Conservation (phyloP, 192 early-diverging fungal species). For the Coemansia sp. region DNA sequence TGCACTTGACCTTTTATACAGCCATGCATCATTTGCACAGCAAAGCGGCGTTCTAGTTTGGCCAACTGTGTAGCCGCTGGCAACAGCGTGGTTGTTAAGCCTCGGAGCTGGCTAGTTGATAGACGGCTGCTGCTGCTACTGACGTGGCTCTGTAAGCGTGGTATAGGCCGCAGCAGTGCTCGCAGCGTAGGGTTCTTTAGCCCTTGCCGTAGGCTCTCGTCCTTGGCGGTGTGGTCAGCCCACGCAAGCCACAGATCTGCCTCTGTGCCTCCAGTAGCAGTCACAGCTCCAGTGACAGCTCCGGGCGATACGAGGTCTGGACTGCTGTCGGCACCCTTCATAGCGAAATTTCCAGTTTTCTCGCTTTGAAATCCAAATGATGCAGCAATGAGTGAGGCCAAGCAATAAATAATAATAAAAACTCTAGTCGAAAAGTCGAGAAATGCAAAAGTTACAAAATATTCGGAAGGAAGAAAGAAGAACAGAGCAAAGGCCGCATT, state of each 20-base stretch:
- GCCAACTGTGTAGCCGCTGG: neutral
- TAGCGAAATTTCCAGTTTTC: neutral
- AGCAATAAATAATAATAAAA: neutral
- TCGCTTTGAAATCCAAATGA: neutral
- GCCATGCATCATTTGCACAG: constrained; percentile 22
- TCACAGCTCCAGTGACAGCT: neutral
- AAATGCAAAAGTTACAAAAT: neutral
- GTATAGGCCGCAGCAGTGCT: constrained; percentile 16
- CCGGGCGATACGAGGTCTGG: neutral
- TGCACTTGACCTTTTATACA: constrained; percentile 5
- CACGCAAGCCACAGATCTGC: constrained; percentile 18
- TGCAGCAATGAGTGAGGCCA: neutral
- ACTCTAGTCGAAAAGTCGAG: neutral
- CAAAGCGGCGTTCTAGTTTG: constrained; percentile 13
- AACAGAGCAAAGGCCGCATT: neutral
- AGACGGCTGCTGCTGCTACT: neutral
- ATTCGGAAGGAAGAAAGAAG: neutral
- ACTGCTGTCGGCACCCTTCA: constrained; percentile 4
- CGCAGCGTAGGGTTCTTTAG: constrained; percentile 18
- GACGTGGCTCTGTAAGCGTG: neutral
- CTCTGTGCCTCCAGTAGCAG: neutral
- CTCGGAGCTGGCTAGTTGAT: neutral
- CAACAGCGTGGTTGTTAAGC: neutral
- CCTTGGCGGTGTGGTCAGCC: constrained; percentile 14
- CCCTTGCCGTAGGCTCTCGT: constrained; percentile 16